Evolutionary conservation across 2,329 filamentous ascomycete genomes (phyloP), one percentile per base, ranked within the genome.

Genomic region (Leptographium flavum): DNA sequence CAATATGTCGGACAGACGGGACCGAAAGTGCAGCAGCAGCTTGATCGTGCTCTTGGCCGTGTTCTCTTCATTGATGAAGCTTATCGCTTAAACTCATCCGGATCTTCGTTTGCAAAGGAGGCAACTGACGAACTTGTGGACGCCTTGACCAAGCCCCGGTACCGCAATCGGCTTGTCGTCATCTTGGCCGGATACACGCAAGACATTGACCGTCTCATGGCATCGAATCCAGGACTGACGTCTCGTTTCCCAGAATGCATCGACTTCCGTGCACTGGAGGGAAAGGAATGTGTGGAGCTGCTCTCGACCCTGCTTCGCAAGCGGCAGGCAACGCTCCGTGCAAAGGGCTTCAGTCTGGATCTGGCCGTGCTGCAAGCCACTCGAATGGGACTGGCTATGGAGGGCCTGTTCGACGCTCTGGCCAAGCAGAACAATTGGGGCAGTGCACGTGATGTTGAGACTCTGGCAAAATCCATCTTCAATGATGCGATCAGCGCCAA

Each of bases 11-110:
- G 83, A 0, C 79, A 85, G 0, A 86, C 81, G 0, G 79, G 77
- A 0, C 80, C 79, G 0, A 83, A 83, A 49, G 76, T 81, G 0
- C 66, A 70, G 9, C 64, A 72, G 27, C 58, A 73, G 0, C 60
- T 87, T 0, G 76, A 84, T 44, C 72, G 66, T 32, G 74, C 73
- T 0, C 65, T 85, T 0, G 81, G 83, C 0, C 74, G 71, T 21
- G 76, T 87, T 0, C 65, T 87, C 0, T 79, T 87, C 49, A 71
- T 87, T 8, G 82, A 87, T 46, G 81, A 86, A 55, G 81, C 81
- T 0, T 86, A 86, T 51, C 69, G 80, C 0, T 68, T 86, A 1
- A 66, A 62, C 0, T 39, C 36, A 5, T 39, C 36, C 4, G 36
- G 69, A 73, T 1, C 55, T 7, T n/a, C 37, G 0, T 86, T 75